phyloP scores from a whole-genome alignment of 306 rosid genomes.

The Citrullus amarus region DNA sequence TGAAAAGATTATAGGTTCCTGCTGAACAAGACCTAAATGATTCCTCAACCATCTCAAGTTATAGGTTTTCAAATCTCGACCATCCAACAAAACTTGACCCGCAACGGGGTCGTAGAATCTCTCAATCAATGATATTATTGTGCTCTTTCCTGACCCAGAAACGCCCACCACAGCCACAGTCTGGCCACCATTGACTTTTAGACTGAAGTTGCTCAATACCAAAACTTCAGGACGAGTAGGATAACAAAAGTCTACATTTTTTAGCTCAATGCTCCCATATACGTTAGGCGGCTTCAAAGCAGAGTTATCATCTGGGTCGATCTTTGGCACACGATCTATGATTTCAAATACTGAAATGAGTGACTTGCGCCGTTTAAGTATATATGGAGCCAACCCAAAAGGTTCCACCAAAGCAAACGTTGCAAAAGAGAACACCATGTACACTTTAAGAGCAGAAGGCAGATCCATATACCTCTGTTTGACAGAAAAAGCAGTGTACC shows the following conservation, averaged over 20 bases:
- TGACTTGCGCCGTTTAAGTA: constrained; percentile 96
- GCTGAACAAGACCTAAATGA: constrained; percentile 97
- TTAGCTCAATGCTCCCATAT: constrained; percentile 92
- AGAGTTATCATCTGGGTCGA: constrained; percentile 84
- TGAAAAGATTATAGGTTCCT: constrained; percentile 95
- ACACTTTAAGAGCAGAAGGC: constrained; percentile 78
- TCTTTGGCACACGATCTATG: constrained; percentile 87
- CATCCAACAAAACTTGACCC: constrained; percentile 88
- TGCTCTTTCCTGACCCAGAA: constrained; percentile 98
- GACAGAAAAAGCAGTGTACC: constrained; percentile 74
- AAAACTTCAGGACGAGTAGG: constrained; percentile 95
- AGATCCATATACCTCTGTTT: constrained; percentile 22
- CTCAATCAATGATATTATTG: constrained; percentile 90
- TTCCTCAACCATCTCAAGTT: constrained; percentile 94
- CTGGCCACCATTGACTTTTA: constrained; percentile 91
- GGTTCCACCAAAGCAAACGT: constrained; percentile 99
- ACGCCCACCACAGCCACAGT: constrained; percentile 97
- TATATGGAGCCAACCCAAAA: constrained; percentile 99
- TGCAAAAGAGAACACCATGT: constrained; percentile 96
- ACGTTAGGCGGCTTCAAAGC: constrained; percentile 93
- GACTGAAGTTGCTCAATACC: constrained; percentile 90
- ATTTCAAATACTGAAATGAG: constrained; percentile 95
- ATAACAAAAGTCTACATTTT: constrained; percentile 83
- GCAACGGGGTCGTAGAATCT: constrained; percentile 97
- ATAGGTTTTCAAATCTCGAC: constrained; percentile 80